Evolutionary conservation across 345 rosid genomes (phyloP).

Genomic region (Euphorbia lathyris): DNA sequence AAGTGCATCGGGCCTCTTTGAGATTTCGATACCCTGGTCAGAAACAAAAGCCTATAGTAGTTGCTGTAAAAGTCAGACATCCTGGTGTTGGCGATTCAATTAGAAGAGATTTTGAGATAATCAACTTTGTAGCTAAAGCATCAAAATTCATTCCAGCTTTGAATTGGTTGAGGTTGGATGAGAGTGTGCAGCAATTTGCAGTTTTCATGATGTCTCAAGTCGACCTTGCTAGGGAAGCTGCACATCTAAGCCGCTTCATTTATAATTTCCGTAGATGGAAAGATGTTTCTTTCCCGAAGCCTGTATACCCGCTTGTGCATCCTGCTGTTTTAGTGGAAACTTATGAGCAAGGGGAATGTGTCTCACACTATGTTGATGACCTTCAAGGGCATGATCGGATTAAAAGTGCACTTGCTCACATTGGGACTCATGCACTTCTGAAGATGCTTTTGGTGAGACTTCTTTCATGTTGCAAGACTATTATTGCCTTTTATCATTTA

Average conservation of each 20-base stretch:
- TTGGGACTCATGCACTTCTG: conserved; percentile 93
- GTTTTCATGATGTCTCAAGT: conserved; percentile 98
- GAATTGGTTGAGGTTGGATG: conserved; percentile 94
- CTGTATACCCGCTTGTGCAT: conserved; percentile 90
- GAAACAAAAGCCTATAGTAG: conserved; percentile 60
- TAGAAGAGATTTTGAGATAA: conserved; percentile 79
- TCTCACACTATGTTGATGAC: conserved; percentile 79
- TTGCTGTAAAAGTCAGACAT: conserved; percentile 98
- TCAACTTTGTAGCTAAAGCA: conserved; percentile 64
- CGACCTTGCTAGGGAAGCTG: conserved; percentile 99
- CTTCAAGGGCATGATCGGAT: conserved; percentile 57
- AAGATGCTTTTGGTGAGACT: conserved; percentile 90
- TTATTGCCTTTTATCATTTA: neutral
- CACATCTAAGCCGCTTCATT: conserved; percentile 86
- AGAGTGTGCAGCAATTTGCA: conserved; percentile 91
- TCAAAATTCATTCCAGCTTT: conserved; percentile 70
- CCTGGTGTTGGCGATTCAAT: conserved; percentile 94
- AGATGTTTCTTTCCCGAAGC: conserved; percentile 97
- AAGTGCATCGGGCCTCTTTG: conserved; percentile 86
- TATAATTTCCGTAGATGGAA: conserved; percentile 89
- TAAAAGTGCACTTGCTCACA: conserved; percentile 84
- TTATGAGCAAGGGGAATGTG: conserved; percentile 92
- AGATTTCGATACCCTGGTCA: conserved; percentile 77
- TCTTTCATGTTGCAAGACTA: neutral
- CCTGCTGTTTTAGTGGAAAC: conserved; percentile 96